These are phyloP conservation scores for Eragrostis nindensis DNA, from an alignment of 176 grass and related monocot genomes.

Conservation along the genomic window DNA sequence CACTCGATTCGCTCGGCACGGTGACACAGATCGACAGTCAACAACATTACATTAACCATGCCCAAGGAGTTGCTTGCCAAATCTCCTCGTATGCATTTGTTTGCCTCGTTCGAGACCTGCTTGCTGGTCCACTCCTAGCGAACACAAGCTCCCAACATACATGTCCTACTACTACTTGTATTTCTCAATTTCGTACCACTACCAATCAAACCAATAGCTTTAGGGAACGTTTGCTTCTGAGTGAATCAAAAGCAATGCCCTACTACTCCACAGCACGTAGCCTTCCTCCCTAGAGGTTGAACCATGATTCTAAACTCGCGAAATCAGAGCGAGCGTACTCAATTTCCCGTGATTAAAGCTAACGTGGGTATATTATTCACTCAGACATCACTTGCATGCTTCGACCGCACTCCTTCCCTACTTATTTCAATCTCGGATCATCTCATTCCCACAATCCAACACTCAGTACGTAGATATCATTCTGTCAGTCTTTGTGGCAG, in stretches of 20 bases:
- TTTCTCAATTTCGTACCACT: neutral
- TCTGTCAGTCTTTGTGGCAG: neutral
- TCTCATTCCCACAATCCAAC: neutral
- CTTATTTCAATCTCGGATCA: conserved; percentile 10
- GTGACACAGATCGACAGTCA: neutral
- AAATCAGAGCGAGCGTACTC: neutral
- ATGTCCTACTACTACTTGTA: too few relatives aligned
- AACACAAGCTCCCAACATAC: too few relatives aligned
- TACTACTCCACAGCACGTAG: neutral
- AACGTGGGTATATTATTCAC: neutral
- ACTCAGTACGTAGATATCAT: neutral
- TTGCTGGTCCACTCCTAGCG: too few relatives aligned
- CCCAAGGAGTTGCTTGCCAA: neutral
- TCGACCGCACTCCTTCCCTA: neutral
- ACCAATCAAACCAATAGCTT: neutral
- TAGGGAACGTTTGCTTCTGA: conserved; percentile 28
- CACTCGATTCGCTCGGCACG: conserved; percentile 18
- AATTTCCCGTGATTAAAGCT: conserved; percentile 25
- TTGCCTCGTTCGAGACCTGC: neutral
- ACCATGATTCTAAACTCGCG: neutral
- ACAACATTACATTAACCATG: neutral
- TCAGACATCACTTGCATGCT: conserved; percentile 25
- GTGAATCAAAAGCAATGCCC: conserved; percentile 33
- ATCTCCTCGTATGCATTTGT: neutral
- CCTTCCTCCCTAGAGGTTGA: neutral